Evolutionary conservation across 2,329 filamentous ascomycete species (phyloP), one percentile per base, ranked within the genome.

Genomic region (Fusarium sp.): DNA sequence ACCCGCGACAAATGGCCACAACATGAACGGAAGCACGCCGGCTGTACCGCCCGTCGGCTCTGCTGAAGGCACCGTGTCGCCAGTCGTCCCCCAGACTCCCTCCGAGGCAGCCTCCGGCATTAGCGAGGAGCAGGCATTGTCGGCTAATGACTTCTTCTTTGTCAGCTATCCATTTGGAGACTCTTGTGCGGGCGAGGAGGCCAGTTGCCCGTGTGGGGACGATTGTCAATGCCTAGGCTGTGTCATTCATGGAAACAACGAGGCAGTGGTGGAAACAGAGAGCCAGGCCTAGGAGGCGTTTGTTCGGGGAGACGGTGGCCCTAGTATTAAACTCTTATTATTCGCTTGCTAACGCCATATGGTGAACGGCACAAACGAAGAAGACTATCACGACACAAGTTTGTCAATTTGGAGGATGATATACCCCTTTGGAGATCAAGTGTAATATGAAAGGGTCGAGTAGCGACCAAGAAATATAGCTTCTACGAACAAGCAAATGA

Each of bases 141-240:
- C 83, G 3, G 83, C 84, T 3, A 82, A 79, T 53, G 85, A 89
- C 74, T 90, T 86, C 78, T 84, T 89, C 74, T 89, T 89, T 70
- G 87, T 89, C 59, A 84, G 83, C 57, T 85, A 89, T 65, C 82
- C 84, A 4, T 84, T 83, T 58, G 77, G 79, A 6, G 81, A 84
- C 25, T 76, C 78, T 2, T 88, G 86, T 72, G 81, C 80, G 1
- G 86, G 86, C 4, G 83, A 84, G 60, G 80, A 80, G 60, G 78
- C 81, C 14, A 83, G 80, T 42, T 89, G 87, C 72, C 85, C 84
- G 1, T 89, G 88, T 58, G 87, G 87, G 11, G 86, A 89, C 61
- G 86, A 88, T 65, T 89, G 87, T 60, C 80, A 85, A 64, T 89
- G 87, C 68, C 77, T 88, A 4, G 87, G 86, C 6, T 89, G 87